A percentile compares a stretch with the other conserved stretches of the same genome.
These are phyloP conservation scores for Quercus rubra DNA, from an alignment of 306 rosid genomes.

Conservation along the genomic window DNA sequence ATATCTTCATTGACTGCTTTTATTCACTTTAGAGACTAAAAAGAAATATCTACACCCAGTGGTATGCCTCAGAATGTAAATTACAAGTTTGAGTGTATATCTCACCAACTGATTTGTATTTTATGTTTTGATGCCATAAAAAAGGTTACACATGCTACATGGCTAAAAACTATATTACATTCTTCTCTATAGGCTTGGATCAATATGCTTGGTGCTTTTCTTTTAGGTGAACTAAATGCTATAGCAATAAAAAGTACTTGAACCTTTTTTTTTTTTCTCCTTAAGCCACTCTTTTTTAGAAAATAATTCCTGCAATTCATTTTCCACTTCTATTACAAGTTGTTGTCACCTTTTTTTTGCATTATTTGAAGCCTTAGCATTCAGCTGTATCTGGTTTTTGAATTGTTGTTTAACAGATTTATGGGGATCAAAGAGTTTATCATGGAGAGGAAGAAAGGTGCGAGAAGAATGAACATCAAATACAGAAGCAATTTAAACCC, in stretches of 20 bases:
- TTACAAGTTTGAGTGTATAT: neutral
- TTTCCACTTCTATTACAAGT: neutral
- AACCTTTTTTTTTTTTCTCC: neutral
- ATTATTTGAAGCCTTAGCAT: neutral
- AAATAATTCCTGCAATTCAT: neutral
- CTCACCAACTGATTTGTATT: neutral
- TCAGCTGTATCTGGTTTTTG: neutral
- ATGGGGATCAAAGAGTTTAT: conserved; percentile 22
- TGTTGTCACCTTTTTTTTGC: neutral
- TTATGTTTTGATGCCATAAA: neutral
- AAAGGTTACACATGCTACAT: neutral
- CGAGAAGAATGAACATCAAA: conserved; percentile 19
- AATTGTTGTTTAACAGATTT: conserved; percentile 16
- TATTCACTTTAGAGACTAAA: conserved; percentile 1
- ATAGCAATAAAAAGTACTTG: neutral
- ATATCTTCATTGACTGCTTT: conserved; percentile 1
- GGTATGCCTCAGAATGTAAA: neutral
- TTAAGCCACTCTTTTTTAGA: neutral
- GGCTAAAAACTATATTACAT: neutral
- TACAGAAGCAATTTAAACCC: conserved; percentile 33
- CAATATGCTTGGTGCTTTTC: neutral
- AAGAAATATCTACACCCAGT: neutral
- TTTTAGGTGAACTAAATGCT: neutral
- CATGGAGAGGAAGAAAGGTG: conserved; percentile 20
- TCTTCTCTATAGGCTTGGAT: neutral